Base-by-base conservation (phyloP, 306 rosid genomes). In the Rosa lucieae region DNA sequence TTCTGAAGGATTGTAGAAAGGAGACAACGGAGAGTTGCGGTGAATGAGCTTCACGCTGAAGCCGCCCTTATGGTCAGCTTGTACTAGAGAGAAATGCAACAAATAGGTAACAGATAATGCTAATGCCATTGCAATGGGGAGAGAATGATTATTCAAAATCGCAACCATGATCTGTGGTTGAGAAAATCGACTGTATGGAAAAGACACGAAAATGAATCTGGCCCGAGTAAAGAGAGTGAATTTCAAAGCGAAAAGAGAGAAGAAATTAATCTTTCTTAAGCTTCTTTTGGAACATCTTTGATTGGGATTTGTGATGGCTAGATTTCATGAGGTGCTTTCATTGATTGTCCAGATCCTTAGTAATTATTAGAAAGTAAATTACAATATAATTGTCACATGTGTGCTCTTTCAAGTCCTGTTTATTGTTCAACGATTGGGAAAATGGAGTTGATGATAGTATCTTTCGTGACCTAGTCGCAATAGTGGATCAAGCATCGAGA, bases 41-140 rank as follows among this genome's bases (percentile, higher is more conserved):
- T 72, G 63, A 51, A 72, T 51, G n/a, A 72, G 63, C 4, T 32
- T 6, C 6, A 51, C 46, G 20, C 76, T 51, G 46, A 72, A 72
- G 26, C 76, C 46, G 3, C 17, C 62, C 32, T 51, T 29, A 15
- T 1, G 14, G 18, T 72, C 43, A 9, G 76, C 76, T 72, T 49
- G 23, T 15, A 9, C 35, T 15, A 29, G 62, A 51, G 46, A 32
- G 32, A 51, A 49, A 23, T 4, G 56, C 20, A 29, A 48, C 3
- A 71, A 7, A 3, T 7, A 48, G 3, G 59, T 8, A 29, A 53
- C 42, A 29, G 63, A 72, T 51, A 51, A 32, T 51, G 62, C 9
- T 0, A 72, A 52, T 49, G 47, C 61, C 18, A 72, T 51, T 49
- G 46, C 40, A 26, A 72, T 71, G 75, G 43, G n/a, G 44, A 48